Evolutionary conservation across 305 asterid genomes (phyloP).

Genomic region (Fraxinus paxiana): DNA sequence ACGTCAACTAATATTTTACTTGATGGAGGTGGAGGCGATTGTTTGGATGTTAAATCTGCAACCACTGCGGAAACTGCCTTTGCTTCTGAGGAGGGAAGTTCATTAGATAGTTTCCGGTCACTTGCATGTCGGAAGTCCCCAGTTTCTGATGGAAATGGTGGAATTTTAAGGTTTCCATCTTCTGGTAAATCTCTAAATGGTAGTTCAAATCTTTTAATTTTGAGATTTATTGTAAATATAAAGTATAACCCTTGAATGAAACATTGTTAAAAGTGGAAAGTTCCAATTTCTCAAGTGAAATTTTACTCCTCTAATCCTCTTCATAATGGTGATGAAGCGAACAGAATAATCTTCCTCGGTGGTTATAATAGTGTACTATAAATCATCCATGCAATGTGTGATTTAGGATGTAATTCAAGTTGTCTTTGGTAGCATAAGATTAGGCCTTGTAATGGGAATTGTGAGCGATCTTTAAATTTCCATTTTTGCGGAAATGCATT

Average conservation of each 20-base stretch:
- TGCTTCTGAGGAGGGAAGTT: slow-evolving; percentile 81
- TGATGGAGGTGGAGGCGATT: slow-evolving; percentile 42
- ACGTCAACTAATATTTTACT: slow-evolving; percentile 55
- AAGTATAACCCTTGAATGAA: slow-evolving; percentile 4
- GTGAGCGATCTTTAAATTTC: background rate
- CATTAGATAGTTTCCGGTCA: slow-evolving; percentile 64
- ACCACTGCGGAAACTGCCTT: slow-evolving; percentile 51
- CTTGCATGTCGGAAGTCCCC: slow-evolving; percentile 67
- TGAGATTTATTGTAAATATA: slow-evolving; percentile 7
- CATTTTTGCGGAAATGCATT: background rate
- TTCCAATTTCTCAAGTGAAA: background rate
- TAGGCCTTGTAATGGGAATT: slow-evolving; percentile 9
- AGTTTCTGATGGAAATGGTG: slow-evolving; percentile 54
- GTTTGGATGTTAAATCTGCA: slow-evolving; percentile 52
- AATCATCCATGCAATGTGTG: background rate
- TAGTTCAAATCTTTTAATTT: slow-evolving; percentile 1
- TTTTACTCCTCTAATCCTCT: background rate
- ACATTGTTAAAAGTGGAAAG: slow-evolving; percentile 1
- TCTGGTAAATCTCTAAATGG: slow-evolving; percentile 38
- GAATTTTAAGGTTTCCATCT: slow-evolving; percentile 42
- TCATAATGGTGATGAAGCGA: background rate
- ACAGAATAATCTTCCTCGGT: slow-evolving; percentile 6
- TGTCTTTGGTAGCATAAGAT: background rate
- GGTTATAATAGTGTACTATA: background rate
- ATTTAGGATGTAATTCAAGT: slow-evolving; percentile 5